phyloP scores from a whole-genome alignment of 352 stramenopile species.

The Phytophthora crassamura region DNA sequence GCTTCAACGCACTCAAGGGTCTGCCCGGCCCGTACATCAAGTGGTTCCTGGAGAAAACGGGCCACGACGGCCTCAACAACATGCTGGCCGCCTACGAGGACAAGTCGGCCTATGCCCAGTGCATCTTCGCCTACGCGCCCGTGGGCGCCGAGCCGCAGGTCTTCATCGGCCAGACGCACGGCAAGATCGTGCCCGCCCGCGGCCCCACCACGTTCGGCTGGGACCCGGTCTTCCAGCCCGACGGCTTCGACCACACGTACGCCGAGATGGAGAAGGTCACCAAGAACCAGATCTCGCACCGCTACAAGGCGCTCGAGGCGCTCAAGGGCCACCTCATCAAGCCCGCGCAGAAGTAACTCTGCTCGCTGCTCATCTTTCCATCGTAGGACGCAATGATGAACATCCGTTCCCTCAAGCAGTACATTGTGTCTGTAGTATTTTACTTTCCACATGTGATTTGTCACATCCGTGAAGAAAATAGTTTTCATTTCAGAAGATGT shows the following conservation, averaged over 20 bases:
- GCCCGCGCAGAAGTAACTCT: slow-evolving; percentile 29
- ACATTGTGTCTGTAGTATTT: too few species aligned
- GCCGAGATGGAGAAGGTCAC: slow-evolving; percentile 90
- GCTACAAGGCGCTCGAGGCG: slow-evolving; percentile 83
- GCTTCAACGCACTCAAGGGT: slow-evolving; percentile 95
- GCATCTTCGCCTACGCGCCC: slow-evolving; percentile 94
- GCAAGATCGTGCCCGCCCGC: slow-evolving; percentile 93
- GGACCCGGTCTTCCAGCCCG: slow-evolving; percentile 92
- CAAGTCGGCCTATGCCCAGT: slow-evolving; percentile 96
- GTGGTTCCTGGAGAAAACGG: slow-evolving; percentile 98
- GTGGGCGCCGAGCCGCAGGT: slow-evolving; percentile 84
- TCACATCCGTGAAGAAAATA: slow-evolving; percentile 3
- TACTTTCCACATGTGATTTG: background rate
- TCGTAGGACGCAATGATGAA: slow-evolving; percentile 17
- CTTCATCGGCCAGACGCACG: slow-evolving; percentile 94
- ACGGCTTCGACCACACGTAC: slow-evolving; percentile 87
- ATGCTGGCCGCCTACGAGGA: slow-evolving; percentile 94
- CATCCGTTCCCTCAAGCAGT: background rate
- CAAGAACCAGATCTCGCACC: slow-evolving; percentile 94
- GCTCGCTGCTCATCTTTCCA: background rate
- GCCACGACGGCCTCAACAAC: slow-evolving; percentile 94
- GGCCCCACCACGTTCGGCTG: slow-evolving; percentile 90
- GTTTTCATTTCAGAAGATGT: slow-evolving; percentile 13
- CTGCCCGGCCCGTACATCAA: slow-evolving; percentile 98
- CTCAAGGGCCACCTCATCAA: slow-evolving; percentile 54